These are phyloP conservation scores for Suillus placidus DNA, from an alignment of 768 basidiomycete species.

Conservation along the genomic window DNA sequence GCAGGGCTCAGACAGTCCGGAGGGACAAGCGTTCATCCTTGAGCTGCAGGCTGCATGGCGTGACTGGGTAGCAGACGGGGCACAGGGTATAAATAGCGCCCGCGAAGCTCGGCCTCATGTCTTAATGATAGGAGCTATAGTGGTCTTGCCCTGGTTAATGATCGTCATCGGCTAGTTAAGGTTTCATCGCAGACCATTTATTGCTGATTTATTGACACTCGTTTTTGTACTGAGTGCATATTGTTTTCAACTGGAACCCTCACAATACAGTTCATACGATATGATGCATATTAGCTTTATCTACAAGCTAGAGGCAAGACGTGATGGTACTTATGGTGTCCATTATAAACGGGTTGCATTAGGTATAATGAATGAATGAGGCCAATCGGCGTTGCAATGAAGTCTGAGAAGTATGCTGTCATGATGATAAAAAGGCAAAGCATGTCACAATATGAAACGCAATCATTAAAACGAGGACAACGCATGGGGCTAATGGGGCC, in stretches of 20 bases:
- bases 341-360: not conserved
- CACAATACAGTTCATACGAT: not conserved
- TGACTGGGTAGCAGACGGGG: conserved; percentile 68
- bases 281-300: not conserved
- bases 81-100: conserved; percentile 50
- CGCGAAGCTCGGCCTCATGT: not conserved
- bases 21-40: conserved; percentile 79
- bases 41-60: conserved; percentile 74
- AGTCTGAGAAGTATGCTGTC: not conserved
- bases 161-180: not conserved
- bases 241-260: not conserved
- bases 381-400: not conserved
- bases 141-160: not conserved
- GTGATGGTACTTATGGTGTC: not conserved
- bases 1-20: conserved; percentile 62
- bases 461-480: not conserved
- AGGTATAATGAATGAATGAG: conserved; percentile 6
- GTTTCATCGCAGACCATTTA: not conserved
- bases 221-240: not conserved
- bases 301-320: not conserved
- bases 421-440: not conserved
- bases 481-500: not conserved
- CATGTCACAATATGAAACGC: not conserved
- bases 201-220: not conserved
- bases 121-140: not conserved